phyloP scores from a whole-genome alignment of 2,329 filamentous ascomycete genomes.

The Paramyrothecium roridum region DNA sequence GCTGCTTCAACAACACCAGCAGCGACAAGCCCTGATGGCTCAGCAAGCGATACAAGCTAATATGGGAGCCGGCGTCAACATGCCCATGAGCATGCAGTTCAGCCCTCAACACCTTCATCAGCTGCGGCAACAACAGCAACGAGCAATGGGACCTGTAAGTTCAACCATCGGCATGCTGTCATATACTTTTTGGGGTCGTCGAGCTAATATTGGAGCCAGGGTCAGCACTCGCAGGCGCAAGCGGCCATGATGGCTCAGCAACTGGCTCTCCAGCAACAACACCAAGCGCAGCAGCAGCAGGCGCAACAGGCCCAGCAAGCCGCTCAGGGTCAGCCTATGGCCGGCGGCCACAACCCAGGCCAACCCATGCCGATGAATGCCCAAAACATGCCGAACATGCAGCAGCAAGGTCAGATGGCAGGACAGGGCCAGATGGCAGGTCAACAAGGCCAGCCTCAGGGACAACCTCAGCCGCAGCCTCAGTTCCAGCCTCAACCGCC shows the following conservation, averaged over 20 bases:
- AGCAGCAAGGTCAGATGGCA: conserved; percentile 38
- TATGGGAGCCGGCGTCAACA: conserved; percentile 43
- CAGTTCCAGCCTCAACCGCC: conserved; percentile 19
- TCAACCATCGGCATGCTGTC: not conserved
- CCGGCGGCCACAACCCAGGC: conserved; percentile 38
- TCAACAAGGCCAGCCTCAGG: conserved; percentile 21
- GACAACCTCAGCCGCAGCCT: conserved; percentile 16
- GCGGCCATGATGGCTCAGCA: conserved; percentile 40
- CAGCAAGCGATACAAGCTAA: conserved; percentile 52
- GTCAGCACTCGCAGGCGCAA: conserved; percentile 27
- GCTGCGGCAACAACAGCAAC: conserved; percentile 37
- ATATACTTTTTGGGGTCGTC: not conserved
- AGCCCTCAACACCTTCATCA: conserved; percentile 49
- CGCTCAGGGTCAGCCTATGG: conserved; percentile 34
- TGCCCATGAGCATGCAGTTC: conserved; percentile 54
- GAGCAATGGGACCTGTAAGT: conserved; percentile 39
- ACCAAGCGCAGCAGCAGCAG: conserved; percentile 27
- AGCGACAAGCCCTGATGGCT: conserved; percentile 49
- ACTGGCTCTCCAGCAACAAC: conserved; percentile 36
- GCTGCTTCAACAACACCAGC: conserved; percentile 54
- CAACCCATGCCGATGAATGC: conserved; percentile 47
- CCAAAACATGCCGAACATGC: conserved; percentile 42
- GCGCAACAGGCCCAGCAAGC: conserved; percentile 23
- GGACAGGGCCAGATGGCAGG: conserved; percentile 26
- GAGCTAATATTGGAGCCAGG: conserved; percentile 14